Evolutionary conservation across 2,329 filamentous ascomycete genomes (phyloP).

Genomic region (Gnomoniopsis smithogilvyi): DNA sequence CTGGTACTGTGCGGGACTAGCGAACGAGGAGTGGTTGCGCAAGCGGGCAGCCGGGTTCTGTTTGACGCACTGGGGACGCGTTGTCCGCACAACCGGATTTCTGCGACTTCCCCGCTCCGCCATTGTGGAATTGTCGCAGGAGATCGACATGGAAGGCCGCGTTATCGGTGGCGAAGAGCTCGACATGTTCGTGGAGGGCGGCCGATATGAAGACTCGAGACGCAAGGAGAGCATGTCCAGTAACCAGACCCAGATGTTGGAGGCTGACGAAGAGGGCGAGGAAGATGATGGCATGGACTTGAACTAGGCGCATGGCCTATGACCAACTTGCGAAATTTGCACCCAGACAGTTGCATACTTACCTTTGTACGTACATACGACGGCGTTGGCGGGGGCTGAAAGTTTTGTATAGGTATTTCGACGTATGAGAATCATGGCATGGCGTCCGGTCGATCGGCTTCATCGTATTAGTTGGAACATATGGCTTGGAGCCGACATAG

Average conservation of each 20-base stretch:
- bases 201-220: slow-evolving; percentile 35
- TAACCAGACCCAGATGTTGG: slow-evolving; percentile 53
- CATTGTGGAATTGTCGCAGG: slow-evolving; percentile 87
- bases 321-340: background rate
- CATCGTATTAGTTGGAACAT: background rate
- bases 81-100: slow-evolving; percentile 88
- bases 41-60: slow-evolving; percentile 85
- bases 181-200: slow-evolving; percentile 45
- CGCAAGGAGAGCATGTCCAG: slow-evolving; percentile 61
- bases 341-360: background rate
- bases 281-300: slow-evolving; percentile 64
- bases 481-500: background rate
- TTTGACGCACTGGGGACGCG: slow-evolving; percentile 89
- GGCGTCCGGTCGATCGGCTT: slow-evolving; percentile 10
- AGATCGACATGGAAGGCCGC: slow-evolving; percentile 89
- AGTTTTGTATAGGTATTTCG: background rate
- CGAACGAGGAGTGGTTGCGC: slow-evolving; percentile 90
- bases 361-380: background rate
- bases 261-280: slow-evolving; percentile 56
- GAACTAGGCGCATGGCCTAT: slow-evolving; percentile 27
- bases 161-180: slow-evolving; percentile 86
- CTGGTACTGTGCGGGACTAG: slow-evolving; percentile 89
- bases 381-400: background rate
- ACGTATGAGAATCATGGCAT: slow-evolving; percentile 9
- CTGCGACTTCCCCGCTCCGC: slow-evolving; percentile 73